phyloP scores from a whole-genome alignment of 1,284 basidiomycete genomes.

The Phlebopus sp. region DNA sequence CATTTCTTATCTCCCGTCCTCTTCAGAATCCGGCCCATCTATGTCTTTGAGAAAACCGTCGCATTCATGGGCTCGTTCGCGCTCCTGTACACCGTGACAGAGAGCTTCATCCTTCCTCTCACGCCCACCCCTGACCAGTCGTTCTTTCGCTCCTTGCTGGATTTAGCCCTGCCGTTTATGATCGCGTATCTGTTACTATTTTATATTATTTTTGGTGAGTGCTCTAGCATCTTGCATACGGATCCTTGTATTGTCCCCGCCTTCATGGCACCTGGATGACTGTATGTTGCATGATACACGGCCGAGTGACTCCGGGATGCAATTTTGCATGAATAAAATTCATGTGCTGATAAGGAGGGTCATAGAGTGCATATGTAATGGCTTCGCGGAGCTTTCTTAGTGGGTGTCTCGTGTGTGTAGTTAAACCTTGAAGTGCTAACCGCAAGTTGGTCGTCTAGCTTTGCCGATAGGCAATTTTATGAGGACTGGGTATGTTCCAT shows the following conservation, averaged over 20 bases:
- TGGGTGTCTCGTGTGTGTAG: conserved; percentile 36
- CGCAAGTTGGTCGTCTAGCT: conserved; percentile 44
- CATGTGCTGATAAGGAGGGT: too few species aligned
- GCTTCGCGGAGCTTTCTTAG: conserved; percentile 89
- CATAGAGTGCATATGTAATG: conserved; percentile 92
- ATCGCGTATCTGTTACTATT: conserved; percentile 76
- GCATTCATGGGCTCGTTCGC: conserved; percentile 97
- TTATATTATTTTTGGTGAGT: conserved; percentile 78
- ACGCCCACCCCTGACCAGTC: conserved; percentile 73
- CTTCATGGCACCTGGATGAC: conserved; percentile 1
- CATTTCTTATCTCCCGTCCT: background rate
- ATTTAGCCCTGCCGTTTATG: conserved; percentile 94
- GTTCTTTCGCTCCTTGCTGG: conserved; percentile 74
- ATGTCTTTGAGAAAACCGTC: conserved; percentile 92
- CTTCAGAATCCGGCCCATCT: conserved; percentile 79
- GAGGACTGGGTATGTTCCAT: conserved; percentile 76
- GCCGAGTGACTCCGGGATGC: too few species aligned
- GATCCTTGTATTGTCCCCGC: background rate
- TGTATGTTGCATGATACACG: background rate
- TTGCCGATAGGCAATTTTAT: conserved; percentile 96
- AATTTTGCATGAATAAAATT: too few species aligned
- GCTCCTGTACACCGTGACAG: conserved; percentile 87
- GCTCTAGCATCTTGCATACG: conserved; percentile 6
- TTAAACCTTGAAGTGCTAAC: conserved; percentile 13
- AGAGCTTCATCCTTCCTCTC: conserved; percentile 88